Evolutionary conservation across 768 basidiomycete species (phyloP).

Genomic region (Russula brevipes): DNA sequence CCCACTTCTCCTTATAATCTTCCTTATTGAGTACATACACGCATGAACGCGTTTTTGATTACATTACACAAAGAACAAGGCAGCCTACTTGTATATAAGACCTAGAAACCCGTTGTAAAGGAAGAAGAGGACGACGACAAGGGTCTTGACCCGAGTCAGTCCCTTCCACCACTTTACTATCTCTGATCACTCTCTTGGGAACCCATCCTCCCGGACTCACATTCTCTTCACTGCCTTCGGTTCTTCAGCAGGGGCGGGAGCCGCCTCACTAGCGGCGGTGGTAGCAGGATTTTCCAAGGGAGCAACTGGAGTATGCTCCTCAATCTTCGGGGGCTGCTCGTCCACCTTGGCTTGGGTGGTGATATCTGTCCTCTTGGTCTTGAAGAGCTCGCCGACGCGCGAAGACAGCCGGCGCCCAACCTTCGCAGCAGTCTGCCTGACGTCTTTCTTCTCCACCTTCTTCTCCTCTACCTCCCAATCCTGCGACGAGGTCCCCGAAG

Average conservation of each 20-base stretch:
- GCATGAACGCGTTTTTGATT: too few relatives aligned
- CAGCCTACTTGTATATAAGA: too few relatives aligned
- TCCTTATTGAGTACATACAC: too few relatives aligned
- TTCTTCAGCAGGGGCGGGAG: conserved; percentile 29
- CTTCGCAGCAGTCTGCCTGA: conserved; percentile 42
- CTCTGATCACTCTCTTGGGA: too few relatives aligned
- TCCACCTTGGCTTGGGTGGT: conserved; percentile 74
- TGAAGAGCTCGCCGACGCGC: conserved; percentile 81
- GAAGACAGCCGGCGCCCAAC: conserved; percentile 80
- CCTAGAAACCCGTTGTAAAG: too few relatives aligned
- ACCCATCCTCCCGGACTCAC: too few relatives aligned
- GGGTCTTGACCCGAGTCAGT: too few relatives aligned
- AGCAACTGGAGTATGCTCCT: conserved; percentile 73
- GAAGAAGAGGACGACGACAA: too few relatives aligned
- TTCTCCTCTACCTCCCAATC: conserved; percentile 40
- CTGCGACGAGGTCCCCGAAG: conserved; percentile 28
- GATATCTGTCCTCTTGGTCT: conserved; percentile 51
- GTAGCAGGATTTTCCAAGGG: conserved; percentile 77
- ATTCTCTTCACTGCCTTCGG: too few relatives aligned
- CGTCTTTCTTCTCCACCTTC: conserved; percentile 44
- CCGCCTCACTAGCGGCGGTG: conserved; percentile 38
- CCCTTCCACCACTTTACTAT: too few relatives aligned
- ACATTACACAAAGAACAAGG: too few relatives aligned
- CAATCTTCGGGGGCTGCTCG: conserved; percentile 85
- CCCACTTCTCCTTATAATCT: too few relatives aligned